Evolutionary conservation across 73 alveolate species (phyloP).

Genomic region (Uronychia setigera): DNA sequence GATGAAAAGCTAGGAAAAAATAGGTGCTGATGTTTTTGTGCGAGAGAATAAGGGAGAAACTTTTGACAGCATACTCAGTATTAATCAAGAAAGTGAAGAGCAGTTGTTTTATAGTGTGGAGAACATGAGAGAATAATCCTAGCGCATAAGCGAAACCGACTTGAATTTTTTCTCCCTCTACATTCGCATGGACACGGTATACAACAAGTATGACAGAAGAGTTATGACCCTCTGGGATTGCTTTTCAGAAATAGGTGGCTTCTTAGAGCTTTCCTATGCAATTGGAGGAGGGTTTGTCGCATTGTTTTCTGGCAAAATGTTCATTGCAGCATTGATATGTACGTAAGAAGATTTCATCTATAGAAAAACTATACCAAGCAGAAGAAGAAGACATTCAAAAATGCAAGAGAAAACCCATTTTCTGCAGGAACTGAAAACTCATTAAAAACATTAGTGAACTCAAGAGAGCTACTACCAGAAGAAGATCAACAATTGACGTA

Average conservation of each 20-base stretch:
- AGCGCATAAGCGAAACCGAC: background rate
- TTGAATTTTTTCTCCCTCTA: background rate
- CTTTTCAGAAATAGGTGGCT: background rate
- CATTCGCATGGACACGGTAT: background rate
- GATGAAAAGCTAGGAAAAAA: background rate
- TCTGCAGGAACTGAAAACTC: no score
- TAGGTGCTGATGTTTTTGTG: background rate
- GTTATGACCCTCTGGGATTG: background rate
- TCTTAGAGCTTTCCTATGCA: background rate
- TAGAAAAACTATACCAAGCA: no score
- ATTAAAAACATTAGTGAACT: no score
- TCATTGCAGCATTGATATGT: background rate
- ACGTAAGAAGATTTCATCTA: no score
- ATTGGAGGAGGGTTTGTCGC: background rate
- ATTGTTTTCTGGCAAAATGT: background rate
- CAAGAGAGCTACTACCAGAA: no score
- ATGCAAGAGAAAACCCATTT: no score
- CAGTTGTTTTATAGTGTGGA: background rate
- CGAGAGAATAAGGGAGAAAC: background rate
- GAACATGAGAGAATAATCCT: background rate
- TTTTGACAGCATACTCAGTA: no score
- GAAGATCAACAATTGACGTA: no score
- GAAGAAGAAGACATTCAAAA: no score
- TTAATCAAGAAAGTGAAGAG: background rate
- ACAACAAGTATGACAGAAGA: background rate